Evolutionary conservation across 805 yeast genomes (phyloP).

Genomic region (Blastobotrys peoriensis): DNA sequence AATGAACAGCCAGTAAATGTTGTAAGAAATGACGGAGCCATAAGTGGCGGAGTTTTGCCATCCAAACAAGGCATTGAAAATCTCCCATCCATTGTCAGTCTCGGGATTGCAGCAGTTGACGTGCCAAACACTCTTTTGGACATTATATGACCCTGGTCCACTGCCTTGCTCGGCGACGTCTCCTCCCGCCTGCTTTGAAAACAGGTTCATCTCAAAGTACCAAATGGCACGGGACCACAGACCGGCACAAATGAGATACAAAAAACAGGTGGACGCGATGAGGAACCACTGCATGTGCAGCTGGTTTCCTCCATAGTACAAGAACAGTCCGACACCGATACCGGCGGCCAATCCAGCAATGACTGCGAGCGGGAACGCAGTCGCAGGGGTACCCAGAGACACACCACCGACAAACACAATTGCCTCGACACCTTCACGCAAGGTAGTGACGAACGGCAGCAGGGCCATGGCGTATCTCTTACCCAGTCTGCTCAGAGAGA

Average conservation of each 20-base stretch:
- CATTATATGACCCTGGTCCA: conserved; percentile 93
- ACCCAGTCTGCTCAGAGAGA: conserved; percentile 35
- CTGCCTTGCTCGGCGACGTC: conserved; percentile 90
- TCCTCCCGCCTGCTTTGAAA: conserved; percentile 72
- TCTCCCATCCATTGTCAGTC: conserved; percentile 91
- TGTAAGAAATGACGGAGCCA: conserved; percentile 86
- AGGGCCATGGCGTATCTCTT: conserved; percentile 84
- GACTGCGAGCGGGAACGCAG: conserved; percentile 91
- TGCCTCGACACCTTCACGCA: conserved; percentile 97
- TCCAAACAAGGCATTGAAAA: conserved; percentile 88
- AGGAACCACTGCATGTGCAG: conserved; percentile 83
- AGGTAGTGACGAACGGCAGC: conserved; percentile 81
- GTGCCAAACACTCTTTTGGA: conserved; percentile 80
- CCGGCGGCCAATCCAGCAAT: conserved; percentile 82
- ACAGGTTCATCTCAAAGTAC: conserved; percentile 71
- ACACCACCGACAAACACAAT: conserved; percentile 96
- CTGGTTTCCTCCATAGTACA: conserved; percentile 78
- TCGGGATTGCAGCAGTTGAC: conserved; percentile 97
- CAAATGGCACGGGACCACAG: conserved; percentile 90
- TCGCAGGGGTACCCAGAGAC: conserved; percentile 59
- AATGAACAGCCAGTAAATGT: conserved; percentile 76
- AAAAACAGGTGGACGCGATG: conserved; percentile 78
- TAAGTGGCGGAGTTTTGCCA: conserved; percentile 97
- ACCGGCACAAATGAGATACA: conserved; percentile 88
- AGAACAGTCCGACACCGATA: conserved; percentile 54